Evolutionary conservation across 768 basidiomycete genomes (phyloP).

Genomic region (Naganishia friedmannii): DNA sequence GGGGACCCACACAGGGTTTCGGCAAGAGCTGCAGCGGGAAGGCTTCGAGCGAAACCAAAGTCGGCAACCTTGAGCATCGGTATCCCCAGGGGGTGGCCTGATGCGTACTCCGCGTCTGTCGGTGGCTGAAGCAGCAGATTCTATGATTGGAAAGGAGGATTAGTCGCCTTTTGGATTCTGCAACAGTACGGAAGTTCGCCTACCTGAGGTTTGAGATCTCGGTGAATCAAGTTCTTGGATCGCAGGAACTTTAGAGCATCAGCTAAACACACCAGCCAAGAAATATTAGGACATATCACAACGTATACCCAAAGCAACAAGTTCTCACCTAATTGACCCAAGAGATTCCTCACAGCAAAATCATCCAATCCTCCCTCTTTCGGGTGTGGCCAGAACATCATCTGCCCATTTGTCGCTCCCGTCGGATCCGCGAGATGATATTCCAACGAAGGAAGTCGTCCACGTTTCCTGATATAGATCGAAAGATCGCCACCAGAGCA

Average conservation of each 20-base stretch:
- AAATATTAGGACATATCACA: not conserved
- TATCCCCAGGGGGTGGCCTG: conserved; percentile 85
- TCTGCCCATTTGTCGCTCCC: conserved; percentile 54
- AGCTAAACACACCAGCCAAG: conserved; percentile 56
- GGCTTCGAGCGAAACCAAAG: conserved; percentile 91
- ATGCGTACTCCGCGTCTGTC: conserved; percentile 69
- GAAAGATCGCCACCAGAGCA: conserved; percentile 95
- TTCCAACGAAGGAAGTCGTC: conserved; percentile 81
- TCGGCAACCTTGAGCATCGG: conserved; percentile 96
- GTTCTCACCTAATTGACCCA: conserved; percentile 78
- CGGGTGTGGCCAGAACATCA: conserved; percentile 87
- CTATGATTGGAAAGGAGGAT: conserved; percentile 52
- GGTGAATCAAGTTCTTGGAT: conserved; percentile 82
- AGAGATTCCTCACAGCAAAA: conserved; percentile 82
- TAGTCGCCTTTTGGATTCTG: too few relatives aligned
- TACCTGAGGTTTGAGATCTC: conserved; percentile 92
- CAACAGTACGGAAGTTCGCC: not conserved
- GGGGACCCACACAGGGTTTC: conserved; percentile 98
- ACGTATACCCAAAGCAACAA: not conserved
- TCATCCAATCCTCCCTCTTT: conserved; percentile 84
- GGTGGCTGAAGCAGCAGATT: conserved; percentile 87
- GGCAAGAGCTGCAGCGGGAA: conserved; percentile 89
- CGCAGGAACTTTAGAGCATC: conserved; percentile 90
- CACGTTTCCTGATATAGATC: conserved; percentile 96
- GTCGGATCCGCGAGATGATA: conserved; percentile 66